phyloP scores from a whole-genome alignment of 2,329 filamentous ascomycete species.

The Tolypocladium nubicola region DNA sequence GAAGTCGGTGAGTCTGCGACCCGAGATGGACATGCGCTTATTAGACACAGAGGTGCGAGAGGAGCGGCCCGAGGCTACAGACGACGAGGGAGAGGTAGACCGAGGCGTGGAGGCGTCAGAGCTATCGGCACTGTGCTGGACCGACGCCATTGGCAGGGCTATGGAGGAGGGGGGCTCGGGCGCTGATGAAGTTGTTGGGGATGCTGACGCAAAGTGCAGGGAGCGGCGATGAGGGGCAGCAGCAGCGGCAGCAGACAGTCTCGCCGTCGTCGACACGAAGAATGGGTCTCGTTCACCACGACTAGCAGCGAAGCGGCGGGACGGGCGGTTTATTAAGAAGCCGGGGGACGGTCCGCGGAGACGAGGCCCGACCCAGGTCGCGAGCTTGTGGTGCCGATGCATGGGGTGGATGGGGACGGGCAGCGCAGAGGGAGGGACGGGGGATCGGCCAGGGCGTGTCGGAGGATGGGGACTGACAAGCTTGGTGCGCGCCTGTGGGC shows the following conservation, averaged over 20 bases:
- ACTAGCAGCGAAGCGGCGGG: slow-evolving; percentile 3
- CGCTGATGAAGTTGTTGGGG: slow-evolving; percentile 4
- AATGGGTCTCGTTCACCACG: not conserved
- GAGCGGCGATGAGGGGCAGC: not conserved
- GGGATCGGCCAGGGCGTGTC: slow-evolving; percentile 3
- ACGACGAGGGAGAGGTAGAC: slow-evolving; percentile 40
- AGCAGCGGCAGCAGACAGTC: not conserved
- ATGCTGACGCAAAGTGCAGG: slow-evolving; percentile 1
- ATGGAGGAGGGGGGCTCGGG: slow-evolving; percentile 4
- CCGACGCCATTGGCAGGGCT: slow-evolving; percentile 18
- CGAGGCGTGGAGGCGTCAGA: slow-evolving; percentile 44
- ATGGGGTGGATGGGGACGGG: slow-evolving; percentile 7
- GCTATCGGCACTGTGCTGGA: slow-evolving; percentile 34
- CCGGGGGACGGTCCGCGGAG: slow-evolving; percentile 7
- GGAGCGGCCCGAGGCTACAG: slow-evolving; percentile 34
- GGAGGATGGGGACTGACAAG: slow-evolving; percentile 5
- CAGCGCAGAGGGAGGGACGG: slow-evolving; percentile 1
- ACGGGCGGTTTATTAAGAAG: slow-evolving; percentile 7
- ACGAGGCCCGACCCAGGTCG: slow-evolving; percentile 6
- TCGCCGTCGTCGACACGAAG: not conserved
- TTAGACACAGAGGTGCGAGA: slow-evolving; percentile 41
- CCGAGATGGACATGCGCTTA: slow-evolving; percentile 39
- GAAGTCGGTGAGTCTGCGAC: slow-evolving; percentile 38
- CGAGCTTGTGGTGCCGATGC: slow-evolving; percentile 7
- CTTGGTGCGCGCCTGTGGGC: slow-evolving; percentile 1